A percentile compares a stretch with the other conserved stretches of the same genome.
phyloP scores from a whole-genome alignment of 1,139 yeast species.

The Geotrichum macrosporum region DNA sequence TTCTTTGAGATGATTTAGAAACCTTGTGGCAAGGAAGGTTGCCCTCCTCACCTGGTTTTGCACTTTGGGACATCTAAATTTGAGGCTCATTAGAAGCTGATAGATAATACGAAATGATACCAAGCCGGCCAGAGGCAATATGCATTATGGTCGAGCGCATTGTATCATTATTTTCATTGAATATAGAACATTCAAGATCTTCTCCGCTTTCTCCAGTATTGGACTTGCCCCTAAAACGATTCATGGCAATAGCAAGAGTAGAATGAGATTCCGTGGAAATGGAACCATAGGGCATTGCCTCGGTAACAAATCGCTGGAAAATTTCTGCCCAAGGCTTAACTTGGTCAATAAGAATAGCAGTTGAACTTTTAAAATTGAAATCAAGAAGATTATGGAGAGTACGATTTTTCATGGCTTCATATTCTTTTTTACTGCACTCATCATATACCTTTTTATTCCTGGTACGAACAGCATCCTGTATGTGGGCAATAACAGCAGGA shows the following conservation, averaged over 20 bases:
- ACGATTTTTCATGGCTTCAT: slow-evolving; percentile 87
- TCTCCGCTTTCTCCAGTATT: slow-evolving; percentile 99
- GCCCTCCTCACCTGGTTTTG: slow-evolving; percentile 99
- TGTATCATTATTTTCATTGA: slow-evolving; percentile 82
- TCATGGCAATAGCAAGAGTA: slow-evolving; percentile 97
- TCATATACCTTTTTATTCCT: slow-evolving; percentile 91
- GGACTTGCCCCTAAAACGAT: slow-evolving; percentile 93
- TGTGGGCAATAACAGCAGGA: slow-evolving; percentile 88
- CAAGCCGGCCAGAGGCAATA: slow-evolving; percentile 96
- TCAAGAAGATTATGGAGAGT: slow-evolving; percentile 90
- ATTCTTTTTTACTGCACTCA: slow-evolving; percentile 81
- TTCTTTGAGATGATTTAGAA: slow-evolving; percentile 83
- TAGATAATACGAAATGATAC: slow-evolving; percentile 90
- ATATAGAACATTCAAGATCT: slow-evolving; percentile 83
- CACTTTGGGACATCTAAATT: slow-evolving; percentile 99
- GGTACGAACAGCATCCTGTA: slow-evolving; percentile 96
- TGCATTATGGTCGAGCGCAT: slow-evolving; percentile 98
- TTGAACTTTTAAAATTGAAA: slow-evolving; percentile 68
- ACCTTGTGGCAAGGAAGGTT: slow-evolving; percentile 96
- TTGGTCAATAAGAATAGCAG: slow-evolving; percentile 86
- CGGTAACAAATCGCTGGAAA: slow-evolving; percentile 93
- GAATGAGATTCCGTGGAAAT: slow-evolving; percentile 98
- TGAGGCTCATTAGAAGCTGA: slow-evolving; percentile 97
- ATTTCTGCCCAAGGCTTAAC: slow-evolving; percentile 99
- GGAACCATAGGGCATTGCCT: slow-evolving; percentile 99